Conservation (phyloP, 1,284 basidiomycete species). For the Moesziomyces sp. region DNA sequence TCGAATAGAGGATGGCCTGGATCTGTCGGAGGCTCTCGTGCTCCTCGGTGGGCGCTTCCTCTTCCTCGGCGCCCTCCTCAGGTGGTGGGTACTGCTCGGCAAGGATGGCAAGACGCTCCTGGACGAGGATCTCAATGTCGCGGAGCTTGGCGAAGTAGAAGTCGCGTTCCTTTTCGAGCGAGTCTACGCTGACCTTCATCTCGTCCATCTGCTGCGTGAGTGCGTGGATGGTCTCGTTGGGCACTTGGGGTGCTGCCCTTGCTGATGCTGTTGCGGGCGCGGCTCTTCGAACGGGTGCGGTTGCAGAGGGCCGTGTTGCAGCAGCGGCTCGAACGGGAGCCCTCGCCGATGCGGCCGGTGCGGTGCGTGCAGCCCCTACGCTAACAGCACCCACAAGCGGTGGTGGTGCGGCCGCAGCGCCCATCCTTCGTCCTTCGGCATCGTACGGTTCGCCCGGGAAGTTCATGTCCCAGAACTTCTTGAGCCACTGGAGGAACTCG, state of each 20-base stretch:
- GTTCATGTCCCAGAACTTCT: conserved; percentile 94
- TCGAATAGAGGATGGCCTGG: conserved; percentile 92
- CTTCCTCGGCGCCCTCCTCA: conserved; percentile 8
- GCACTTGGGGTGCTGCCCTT: conserved; percentile 73
- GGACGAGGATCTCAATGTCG: conserved; percentile 91
- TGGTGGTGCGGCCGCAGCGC: conserved; percentile 69
- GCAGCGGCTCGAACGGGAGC: conserved; percentile 15
- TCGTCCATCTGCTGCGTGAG: conserved; percentile 84
- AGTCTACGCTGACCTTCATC: conserved; percentile 83
- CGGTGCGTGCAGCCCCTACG: conserved; percentile 40
- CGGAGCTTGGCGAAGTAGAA: conserved; percentile 92
- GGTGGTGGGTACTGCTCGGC: conserved; percentile 32
- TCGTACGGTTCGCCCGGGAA: conserved; percentile 90
- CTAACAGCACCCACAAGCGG: conserved; percentile 56
- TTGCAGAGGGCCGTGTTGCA: conserved; percentile 7
- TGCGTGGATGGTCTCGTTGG: conserved; percentile 71
- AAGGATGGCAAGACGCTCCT: conserved; percentile 65
- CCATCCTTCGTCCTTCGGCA: conserved; percentile 81
- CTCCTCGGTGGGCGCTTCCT: conserved; percentile 68
- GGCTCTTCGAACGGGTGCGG: conserved; percentile 3
- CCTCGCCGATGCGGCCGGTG: conserved; percentile 8
- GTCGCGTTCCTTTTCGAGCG: conserved; percentile 86
- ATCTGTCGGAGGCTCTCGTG: conserved; percentile 81
- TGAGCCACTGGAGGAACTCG: conserved; percentile 97
- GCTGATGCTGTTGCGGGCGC: conserved; percentile 68